A percentile compares a stretch with the other conserved stretches of the same genome.
Evolutionary conservation across 371 early-diverging fungal genomes (phyloP).

Genomic region (Mucor ambiguus): DNA sequence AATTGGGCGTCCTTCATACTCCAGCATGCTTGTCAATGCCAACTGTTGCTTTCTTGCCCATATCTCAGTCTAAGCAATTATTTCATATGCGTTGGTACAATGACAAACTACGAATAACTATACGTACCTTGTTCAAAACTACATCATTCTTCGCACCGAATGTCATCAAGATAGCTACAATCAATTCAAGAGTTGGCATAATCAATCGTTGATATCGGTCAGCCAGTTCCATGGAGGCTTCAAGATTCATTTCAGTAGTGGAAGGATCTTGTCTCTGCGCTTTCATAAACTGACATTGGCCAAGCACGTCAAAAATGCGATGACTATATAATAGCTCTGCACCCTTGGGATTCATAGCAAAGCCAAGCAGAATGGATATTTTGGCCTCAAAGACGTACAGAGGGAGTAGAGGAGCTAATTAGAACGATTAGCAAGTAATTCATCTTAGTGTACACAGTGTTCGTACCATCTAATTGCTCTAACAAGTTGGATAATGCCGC

Average conservation of each 20-base stretch:
- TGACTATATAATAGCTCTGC: constrained; percentile 74
- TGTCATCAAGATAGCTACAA: constrained; percentile 57
- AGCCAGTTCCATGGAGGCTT: constrained; percentile 9
- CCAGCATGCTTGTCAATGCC: constrained; percentile 59
- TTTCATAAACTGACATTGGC: constrained; percentile 66
- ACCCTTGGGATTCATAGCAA: constrained; percentile 77
- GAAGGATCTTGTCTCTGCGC: constrained; percentile 13
- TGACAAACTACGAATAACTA: neutral
- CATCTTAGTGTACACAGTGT: neutral
- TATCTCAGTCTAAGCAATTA: constrained; percentile 41
- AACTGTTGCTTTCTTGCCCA: constrained; percentile 69
- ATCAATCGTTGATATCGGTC: constrained; percentile 67
- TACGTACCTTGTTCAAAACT: constrained; percentile 48
- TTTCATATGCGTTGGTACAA: neutral
- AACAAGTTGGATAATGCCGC: constrained; percentile 60
- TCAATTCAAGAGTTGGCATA: constrained; percentile 62
- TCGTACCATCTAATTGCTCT: constrained; percentile 54
- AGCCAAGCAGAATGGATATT: constrained; percentile 77
- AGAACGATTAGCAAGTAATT: neutral
- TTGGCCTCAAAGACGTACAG: constrained; percentile 83
- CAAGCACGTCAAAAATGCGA: constrained; percentile 78
- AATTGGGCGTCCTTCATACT: constrained; percentile 40
- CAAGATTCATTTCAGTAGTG: neutral
- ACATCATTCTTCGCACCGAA: constrained; percentile 54
- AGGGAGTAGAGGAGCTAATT: constrained; percentile 52